Evolutionary conservation across 2,329 filamentous ascomycete species (phyloP).

Genomic region (Sphaerulina musiva): DNA sequence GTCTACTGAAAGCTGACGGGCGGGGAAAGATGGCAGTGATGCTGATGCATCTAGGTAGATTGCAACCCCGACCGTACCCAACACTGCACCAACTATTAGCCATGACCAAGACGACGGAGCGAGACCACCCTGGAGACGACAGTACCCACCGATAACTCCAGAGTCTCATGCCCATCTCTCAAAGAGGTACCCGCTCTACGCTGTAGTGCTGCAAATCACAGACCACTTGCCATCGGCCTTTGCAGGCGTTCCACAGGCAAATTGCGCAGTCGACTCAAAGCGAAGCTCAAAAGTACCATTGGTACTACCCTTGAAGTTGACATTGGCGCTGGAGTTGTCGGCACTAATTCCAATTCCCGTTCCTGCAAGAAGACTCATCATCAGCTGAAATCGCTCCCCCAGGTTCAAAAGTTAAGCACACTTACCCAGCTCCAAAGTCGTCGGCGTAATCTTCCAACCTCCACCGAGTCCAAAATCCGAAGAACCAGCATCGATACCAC

Average conservation of each 20-base stretch:
- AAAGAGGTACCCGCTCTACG: not conserved
- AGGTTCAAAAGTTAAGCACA: not conserved
- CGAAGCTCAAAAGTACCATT: slow-evolving; percentile 17
- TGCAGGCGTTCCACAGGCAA: not conserved
- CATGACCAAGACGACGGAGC: too few relatives aligned
- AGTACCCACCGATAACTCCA: too few relatives aligned
- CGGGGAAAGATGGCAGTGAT: too few relatives aligned
- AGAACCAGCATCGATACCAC: slow-evolving; percentile 18
- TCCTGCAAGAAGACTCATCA: not conserved
- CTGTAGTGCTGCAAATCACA: not conserved
- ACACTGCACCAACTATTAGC: too few relatives aligned
- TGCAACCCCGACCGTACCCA: too few relatives aligned
- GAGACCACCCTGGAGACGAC: too few relatives aligned
- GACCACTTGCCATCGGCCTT: not conserved
- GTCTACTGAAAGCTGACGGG: not conserved
- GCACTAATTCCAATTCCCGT: slow-evolving; percentile 18
- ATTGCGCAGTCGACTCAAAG: slow-evolving; percentile 12
- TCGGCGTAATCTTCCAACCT: slow-evolving; percentile 16
- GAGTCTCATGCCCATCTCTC: too few relatives aligned
- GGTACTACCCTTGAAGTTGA: slow-evolving; percentile 13
- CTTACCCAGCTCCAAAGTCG: slow-evolving; percentile 9
- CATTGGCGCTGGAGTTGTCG: slow-evolving; percentile 11
- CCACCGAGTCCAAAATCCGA: slow-evolving; percentile 19
- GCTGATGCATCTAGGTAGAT: too few relatives aligned
- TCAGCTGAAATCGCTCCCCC: not conserved